Conservation (phyloP, 164 flowering plant species). For the Piper betle region DNA sequence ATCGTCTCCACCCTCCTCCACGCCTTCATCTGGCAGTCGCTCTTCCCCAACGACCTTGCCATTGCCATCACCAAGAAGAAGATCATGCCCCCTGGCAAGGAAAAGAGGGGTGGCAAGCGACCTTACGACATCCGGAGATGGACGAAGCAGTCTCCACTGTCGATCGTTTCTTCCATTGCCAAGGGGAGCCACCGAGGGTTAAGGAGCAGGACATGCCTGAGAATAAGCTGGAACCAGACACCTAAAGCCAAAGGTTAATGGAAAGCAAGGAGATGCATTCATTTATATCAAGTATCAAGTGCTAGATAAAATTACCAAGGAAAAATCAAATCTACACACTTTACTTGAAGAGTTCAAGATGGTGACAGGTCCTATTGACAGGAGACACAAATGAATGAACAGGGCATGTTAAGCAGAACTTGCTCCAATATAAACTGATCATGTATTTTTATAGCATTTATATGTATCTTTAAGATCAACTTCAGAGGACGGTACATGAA, state of each 20-base stretch:
- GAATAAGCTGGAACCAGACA: not conserved
- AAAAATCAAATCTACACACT: no score
- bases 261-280: not conserved
- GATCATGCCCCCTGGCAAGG: constrained; percentile 18
- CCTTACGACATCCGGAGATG: constrained; percentile 59
- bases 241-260: not conserved
- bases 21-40: constrained; percentile 69
- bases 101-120: constrained; percentile 38
- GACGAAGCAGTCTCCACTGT: constrained; percentile 59
- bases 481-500: no score
- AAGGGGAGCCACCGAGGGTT: constrained; percentile 11
- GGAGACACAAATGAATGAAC: no score
- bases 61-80: constrained; percentile 71
- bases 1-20: constrained; percentile 78
- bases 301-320: no score
- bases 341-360: no score
- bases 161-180: constrained; percentile 27
- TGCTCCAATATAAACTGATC: no score
- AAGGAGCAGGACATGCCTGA: not conserved
- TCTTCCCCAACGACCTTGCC: constrained; percentile 93
- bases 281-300: not conserved
- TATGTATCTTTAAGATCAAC: no score
- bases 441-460: no score
- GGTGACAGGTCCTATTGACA: no score
- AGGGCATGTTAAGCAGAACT: no score